Evolutionary conservation across 2,329 filamentous ascomycete genomes (phyloP).

Genomic region (Alternaria ethzedia): DNA sequence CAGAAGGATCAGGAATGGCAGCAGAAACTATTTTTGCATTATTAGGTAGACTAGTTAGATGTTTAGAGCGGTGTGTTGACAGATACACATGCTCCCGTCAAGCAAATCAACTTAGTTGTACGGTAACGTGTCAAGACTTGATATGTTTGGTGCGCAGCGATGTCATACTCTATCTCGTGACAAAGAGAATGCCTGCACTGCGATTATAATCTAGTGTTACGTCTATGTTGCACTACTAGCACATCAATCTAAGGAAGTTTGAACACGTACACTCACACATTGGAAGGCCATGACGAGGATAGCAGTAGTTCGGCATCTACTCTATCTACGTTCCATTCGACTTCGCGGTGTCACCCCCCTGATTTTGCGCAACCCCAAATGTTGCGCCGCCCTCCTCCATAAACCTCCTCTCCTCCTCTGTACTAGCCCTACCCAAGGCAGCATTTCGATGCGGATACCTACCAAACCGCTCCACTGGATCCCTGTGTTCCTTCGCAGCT

Average conservation of each 20-base stretch:
- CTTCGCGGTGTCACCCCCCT: constrained; percentile 4
- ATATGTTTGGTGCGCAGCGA: background rate
- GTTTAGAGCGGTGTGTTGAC: background rate
- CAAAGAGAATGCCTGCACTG: background rate
- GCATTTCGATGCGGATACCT: constrained; percentile 66
- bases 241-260: background rate
- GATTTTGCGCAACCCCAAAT: constrained; percentile 45
- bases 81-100: background rate
- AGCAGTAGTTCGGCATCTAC: too few relatives aligned
- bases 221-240: background rate
- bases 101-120: background rate
- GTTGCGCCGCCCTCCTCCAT: constrained; percentile 54
- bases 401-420: constrained; percentile 59
- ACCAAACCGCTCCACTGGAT: constrained; percentile 62
- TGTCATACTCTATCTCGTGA: background rate
- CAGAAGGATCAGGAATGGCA: background rate
- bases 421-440: constrained; percentile 57
- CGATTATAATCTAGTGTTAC: background rate
- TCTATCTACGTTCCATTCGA: background rate
- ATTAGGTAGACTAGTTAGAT: background rate
- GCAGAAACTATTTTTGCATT: background rate
- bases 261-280: background rate
- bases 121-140: background rate
- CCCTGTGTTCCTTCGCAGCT: constrained; percentile 56
- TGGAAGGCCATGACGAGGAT: background rate